A percentile compares a stretch with the other conserved stretches of the same genome.
phyloP scores from a whole-genome alignment of 192 early-diverging fungal genomes.

The Lunasporangiospora selenospora region DNA sequence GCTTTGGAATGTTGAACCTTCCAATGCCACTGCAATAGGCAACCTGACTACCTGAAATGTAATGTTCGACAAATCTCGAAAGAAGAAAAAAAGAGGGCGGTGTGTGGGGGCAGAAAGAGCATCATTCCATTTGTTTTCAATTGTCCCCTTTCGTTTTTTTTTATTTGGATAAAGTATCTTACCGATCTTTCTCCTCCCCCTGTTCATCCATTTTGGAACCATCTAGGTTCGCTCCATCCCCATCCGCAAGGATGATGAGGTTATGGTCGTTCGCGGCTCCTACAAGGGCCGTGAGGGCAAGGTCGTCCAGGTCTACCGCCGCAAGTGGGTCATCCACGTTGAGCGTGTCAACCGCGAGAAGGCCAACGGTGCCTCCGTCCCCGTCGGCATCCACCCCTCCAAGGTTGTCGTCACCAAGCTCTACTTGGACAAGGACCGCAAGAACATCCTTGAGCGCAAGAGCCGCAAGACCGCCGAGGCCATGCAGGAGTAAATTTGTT shows the following conservation, averaged over 20 bases:
- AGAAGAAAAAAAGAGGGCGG: neutral
- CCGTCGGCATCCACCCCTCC: slow-evolving; percentile 96
- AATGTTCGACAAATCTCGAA: slow-evolving; percentile 19
- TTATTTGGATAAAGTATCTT: neutral
- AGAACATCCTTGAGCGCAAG: slow-evolving; percentile 91
- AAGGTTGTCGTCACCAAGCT: slow-evolving; percentile 97
- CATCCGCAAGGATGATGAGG: slow-evolving; percentile 98
- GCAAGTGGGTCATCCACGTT: slow-evolving; percentile 99
- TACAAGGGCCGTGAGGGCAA: slow-evolving; percentile 98
- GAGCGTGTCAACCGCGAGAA: slow-evolving; percentile 98
- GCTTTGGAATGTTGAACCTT: slow-evolving; percentile 26
- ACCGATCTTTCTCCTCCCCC: slow-evolving; percentile 2
- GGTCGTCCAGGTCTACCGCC: slow-evolving; percentile 96
- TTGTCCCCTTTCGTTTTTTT: neutral
- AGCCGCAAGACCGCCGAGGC: slow-evolving; percentile 55
- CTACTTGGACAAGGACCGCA: slow-evolving; percentile 97
- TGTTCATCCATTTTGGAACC: neutral
- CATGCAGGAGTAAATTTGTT: slow-evolving; percentile 44
- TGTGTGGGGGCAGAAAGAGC: neutral
- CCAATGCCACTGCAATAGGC: slow-evolving; percentile 34
- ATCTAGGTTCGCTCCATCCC: slow-evolving; percentile 89
- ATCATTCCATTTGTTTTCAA: neutral
- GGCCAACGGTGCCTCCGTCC: slow-evolving; percentile 93
- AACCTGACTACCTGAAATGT: slow-evolving; percentile 46
- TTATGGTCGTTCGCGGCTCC: slow-evolving; percentile 92